Evolutionary conservation across 2,329 filamentous ascomycete species (phyloP).

Genomic region (Trichoderma oligosporum): DNA sequence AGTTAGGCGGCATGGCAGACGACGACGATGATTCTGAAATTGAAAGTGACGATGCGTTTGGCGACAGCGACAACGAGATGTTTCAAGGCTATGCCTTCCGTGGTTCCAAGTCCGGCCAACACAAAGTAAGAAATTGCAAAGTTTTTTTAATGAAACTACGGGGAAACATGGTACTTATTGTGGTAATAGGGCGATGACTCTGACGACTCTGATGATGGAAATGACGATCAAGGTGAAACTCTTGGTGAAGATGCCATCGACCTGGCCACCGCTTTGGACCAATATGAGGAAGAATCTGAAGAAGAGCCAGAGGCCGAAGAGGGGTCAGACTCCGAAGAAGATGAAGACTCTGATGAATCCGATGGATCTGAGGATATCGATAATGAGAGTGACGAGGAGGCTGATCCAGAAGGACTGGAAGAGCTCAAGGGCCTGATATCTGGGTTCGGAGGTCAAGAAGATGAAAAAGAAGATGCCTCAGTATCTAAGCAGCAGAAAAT

Average conservation of each 20-base stretch:
- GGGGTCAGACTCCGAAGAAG: constrained; percentile 43
- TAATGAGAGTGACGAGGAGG: constrained; percentile 47
- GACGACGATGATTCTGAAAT: constrained; percentile 62
- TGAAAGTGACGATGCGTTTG: constrained; percentile 75
- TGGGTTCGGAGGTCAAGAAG: constrained; percentile 62
- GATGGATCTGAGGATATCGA: constrained; percentile 41
- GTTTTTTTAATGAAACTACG: not conserved
- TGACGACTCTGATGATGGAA: constrained; percentile 45
- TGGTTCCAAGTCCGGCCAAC: constrained; percentile 41
- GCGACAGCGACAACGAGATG: constrained; percentile 79
- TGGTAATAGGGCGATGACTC: constrained; percentile 50
- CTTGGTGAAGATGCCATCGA: constrained; percentile 59
- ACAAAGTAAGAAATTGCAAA: constrained; percentile 26
- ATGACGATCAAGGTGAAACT: constrained; percentile 54
- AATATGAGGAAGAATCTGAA: constrained; percentile 48
- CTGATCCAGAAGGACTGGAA: constrained; percentile 55
- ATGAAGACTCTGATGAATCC: constrained; percentile 40
- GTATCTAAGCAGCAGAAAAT: constrained; percentile 63
- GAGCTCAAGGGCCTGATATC: constrained; percentile 67
- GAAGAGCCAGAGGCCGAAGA: constrained; percentile 47
- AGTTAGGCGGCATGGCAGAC: constrained; percentile 58
- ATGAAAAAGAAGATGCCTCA: constrained; percentile 45
- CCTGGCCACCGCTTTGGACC: constrained; percentile 54
- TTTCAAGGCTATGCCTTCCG: constrained; percentile 69
- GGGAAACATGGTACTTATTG: not conserved